Evolutionary conservation across 2,329 filamentous ascomycete genomes (phyloP), one percentile per base, ranked within the genome.

Genomic region (Sclerotinia sclerotiorum): DNA sequence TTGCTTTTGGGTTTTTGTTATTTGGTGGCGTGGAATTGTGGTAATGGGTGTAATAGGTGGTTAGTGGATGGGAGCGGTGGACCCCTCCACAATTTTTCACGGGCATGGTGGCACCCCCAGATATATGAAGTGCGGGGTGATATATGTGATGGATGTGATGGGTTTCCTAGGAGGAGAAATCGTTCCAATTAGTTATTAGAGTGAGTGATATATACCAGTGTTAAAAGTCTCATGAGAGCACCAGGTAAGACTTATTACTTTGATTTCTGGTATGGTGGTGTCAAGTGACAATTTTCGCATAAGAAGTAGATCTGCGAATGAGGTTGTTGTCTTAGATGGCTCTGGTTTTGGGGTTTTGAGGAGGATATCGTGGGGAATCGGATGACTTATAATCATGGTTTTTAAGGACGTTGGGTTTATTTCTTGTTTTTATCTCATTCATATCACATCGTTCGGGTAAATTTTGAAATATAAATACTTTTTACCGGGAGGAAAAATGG

Each of bases 81-180:
- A 35, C 27, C 27, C 42, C 29, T 46, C 29, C 42, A 17, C 27
- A 46, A n/a, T n/a, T 32, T 35, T 13, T 48, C 19, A 32, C 8
- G 32, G 42, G 24, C 24, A 48, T 21, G 19, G 51, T 29, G 51
- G 15, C 17, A 19, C 51, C 57, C 57, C 57, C 57, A 48, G 57
- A 61, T 48, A 48, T 46, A 32, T 48, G 44, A 46, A 27, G 11
- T 61, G 57, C 57, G 57, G 39, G 57, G 57, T 35, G 57, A 29
- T n/a, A 11, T 19, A 61, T 61, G 24, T 35, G 11, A 32, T 56
- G 5, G 21, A 24, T 10, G 35, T 35, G 35, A 35, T 35, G 35
- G 35, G 8, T 39, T 39, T 60, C 11, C 27, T 32, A 4, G 5
- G 6, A 8, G 5, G 19, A 15, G 24, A 24, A 29, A 51, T 17